These are phyloP conservation scores for Elsinoe fawcettii DNA, from an alignment of 2,329 filamentous ascomycete genomes.

Conservation along the genomic window DNA sequence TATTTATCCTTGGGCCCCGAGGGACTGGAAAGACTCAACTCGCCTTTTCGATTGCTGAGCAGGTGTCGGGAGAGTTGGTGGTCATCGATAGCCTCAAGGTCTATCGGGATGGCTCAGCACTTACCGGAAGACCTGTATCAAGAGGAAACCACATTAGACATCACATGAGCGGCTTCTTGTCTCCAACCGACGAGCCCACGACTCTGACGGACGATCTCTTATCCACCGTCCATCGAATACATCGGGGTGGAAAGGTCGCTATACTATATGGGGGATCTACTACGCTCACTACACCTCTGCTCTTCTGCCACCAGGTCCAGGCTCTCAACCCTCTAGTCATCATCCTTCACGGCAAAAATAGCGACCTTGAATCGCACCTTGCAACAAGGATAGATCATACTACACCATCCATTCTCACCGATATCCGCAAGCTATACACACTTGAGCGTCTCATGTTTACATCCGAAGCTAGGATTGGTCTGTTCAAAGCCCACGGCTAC, in stretches of 20 bases:
- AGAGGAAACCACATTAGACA: not conserved
- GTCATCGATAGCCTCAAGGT: constrained; percentile 2
- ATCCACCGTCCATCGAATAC: not conserved
- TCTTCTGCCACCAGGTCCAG: not conserved
- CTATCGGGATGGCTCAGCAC: not conserved
- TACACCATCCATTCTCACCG: not conserved
- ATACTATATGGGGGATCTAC: not conserved
- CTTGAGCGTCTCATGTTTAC: not conserved
- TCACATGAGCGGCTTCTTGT: not conserved
- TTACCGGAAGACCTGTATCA: not conserved
- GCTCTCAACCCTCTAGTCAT: not conserved
- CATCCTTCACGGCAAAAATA: not conserved
- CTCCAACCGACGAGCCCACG: not conserved
- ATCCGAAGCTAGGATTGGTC: not conserved
- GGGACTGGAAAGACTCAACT: constrained; percentile 1
- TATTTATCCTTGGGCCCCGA: not conserved
- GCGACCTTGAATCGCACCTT: not conserved
- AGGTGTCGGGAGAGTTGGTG: not conserved
- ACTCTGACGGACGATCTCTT: not conserved
- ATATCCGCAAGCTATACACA: not conserved
- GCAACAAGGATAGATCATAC: not conserved
- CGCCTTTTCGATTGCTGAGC: not conserved
- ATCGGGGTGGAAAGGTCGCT: not conserved
- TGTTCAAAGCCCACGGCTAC: constrained; percentile 3
- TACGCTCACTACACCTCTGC: not conserved